These are phyloP conservation scores for Exophiala alcalophila DNA, from an alignment of 2,329 filamentous ascomycete species.

Conservation along the genomic window DNA sequence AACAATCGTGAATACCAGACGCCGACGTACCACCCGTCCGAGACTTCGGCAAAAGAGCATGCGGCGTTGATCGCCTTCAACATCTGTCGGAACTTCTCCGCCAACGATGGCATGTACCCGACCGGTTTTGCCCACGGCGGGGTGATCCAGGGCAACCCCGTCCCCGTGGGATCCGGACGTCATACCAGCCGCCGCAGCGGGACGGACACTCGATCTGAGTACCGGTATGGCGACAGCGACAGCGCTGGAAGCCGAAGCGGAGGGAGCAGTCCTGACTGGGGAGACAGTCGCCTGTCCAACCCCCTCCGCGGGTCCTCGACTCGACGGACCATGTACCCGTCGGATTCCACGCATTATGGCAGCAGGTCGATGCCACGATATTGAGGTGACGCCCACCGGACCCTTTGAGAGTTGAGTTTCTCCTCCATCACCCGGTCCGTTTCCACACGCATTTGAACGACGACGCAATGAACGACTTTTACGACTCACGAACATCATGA, in stretches of 20 bases:
- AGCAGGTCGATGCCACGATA: slow-evolving; percentile 15
- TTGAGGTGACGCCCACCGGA: slow-evolving; percentile 4
- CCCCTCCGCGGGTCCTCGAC: slow-evolving; percentile 14
- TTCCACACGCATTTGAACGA: slow-evolving; percentile 7
- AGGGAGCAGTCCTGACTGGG: slow-evolving; percentile 29
- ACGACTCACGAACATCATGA: slow-evolving; percentile 18
- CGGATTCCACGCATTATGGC: slow-evolving; percentile 11
- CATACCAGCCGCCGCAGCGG: slow-evolving; percentile 42
- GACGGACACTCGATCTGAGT: slow-evolving; percentile 54
- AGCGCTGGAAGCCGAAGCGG: slow-evolving; percentile 26
- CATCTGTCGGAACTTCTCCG: slow-evolving; percentile 95
- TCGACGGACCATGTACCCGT: slow-evolving; percentile 20
- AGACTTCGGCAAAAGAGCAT: slow-evolving; percentile 81
- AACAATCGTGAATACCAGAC: slow-evolving; percentile 97
- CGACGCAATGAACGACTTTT: no score
- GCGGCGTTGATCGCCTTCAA: slow-evolving; percentile 95
- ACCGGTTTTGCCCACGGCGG: slow-evolving; percentile 54
- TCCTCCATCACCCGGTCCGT: neutral
- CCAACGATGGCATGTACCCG: slow-evolving; percentile 86
- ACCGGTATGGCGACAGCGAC: slow-evolving; percentile 26
- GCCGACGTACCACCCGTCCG: slow-evolving; percentile 77
- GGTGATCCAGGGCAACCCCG: slow-evolving; percentile 60
- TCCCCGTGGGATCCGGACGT: slow-evolving; percentile 61
- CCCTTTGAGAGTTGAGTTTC: slow-evolving; percentile 2
- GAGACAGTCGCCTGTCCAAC: slow-evolving; percentile 19